A percentile compares a stretch with the other conserved stretches of the same genome.
Conservation (phyloP, 768 basidiomycete genomes). For the Stropharia rugosoannulata region DNA sequence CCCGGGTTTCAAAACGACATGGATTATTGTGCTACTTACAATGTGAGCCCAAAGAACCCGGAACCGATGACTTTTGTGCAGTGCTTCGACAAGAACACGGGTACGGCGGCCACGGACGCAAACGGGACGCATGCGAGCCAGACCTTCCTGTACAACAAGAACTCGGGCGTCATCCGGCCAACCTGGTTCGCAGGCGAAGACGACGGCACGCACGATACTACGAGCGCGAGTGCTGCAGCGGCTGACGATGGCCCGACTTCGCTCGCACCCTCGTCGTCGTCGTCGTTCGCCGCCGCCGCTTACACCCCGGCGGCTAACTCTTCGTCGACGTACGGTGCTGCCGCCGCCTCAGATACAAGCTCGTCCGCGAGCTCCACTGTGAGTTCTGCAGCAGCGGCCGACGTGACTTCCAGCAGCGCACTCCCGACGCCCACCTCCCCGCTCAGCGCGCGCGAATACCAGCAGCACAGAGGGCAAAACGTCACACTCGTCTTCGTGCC, state of each 20-base stretch:
- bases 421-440: slow-evolving; percentile 13
- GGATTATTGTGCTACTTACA: slow-evolving; percentile 62
- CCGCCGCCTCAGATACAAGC: background rate
- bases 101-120: slow-evolving; percentile 3
- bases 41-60: slow-evolving; percentile 46
- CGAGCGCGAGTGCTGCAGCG: background rate
- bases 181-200: slow-evolving; percentile 38
- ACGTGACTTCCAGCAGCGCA: background rate
- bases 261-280: no score
- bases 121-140: slow-evolving; percentile 44
- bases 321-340: background rate
- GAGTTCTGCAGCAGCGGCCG: background rate
- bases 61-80: slow-evolving; percentile 48
- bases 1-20: slow-evolving; percentile 21
- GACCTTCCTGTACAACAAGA: slow-evolving; percentile 53
- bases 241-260: no score
- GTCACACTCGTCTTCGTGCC: slow-evolving; percentile 58
- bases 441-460: slow-evolving; percentile 20
- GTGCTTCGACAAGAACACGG: slow-evolving; percentile 42
- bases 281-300: no score
- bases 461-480: slow-evolving; percentile 30
- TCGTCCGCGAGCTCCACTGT: background rate
- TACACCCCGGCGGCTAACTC: background rate
- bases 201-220: slow-evolving; percentile 21
- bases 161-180: slow-evolving; percentile 50